Conservation (phyloP, 805 yeast species). For the Tetrapisispora pingtungensis region DNA sequence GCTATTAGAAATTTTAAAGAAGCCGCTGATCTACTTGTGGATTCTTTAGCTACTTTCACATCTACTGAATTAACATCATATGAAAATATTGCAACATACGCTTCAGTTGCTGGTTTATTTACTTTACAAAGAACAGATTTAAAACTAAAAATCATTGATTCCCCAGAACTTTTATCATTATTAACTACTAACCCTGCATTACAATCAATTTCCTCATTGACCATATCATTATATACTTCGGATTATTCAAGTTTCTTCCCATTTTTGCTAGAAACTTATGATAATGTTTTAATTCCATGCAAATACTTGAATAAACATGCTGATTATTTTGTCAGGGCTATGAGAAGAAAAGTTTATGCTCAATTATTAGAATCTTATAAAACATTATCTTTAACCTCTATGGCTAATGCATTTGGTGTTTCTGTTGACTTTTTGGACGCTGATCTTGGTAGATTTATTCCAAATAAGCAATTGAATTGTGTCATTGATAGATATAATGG, state of each 20-base stretch:
- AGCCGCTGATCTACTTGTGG: conserved; percentile 78
- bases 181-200: conserved; percentile 59
- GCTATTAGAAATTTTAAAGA: conserved; percentile 79
- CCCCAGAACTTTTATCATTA: conserved; percentile 84
- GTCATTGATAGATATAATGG: conserved; percentile 93
- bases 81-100: conserved; percentile 81
- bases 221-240: conserved; percentile 79
- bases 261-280: conserved; percentile 66
- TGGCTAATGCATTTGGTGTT: conserved; percentile 94
- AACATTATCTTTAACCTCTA: conserved; percentile 76
- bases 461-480: conserved; percentile 88
- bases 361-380: conserved; percentile 92
- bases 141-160: conserved; percentile 76
- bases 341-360: conserved; percentile 90
- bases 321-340: conserved; percentile 76
- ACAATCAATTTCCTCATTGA: conserved; percentile 72
- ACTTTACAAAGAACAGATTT: conserved; percentile 74
- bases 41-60: conserved; percentile 89
- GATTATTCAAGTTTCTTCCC: conserved; percentile 76
- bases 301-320: conserved; percentile 70
- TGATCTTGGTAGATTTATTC: conserved; percentile 83
- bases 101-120: conserved; percentile 80
- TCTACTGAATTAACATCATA: conserved; percentile 83
- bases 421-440: conserved; percentile 73
- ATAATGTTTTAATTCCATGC: conserved; percentile 52